These are phyloP conservation scores for Paraphoma chrysanthemicola DNA, from an alignment of 2,329 filamentous ascomycete species.

Conservation along the genomic window DNA sequence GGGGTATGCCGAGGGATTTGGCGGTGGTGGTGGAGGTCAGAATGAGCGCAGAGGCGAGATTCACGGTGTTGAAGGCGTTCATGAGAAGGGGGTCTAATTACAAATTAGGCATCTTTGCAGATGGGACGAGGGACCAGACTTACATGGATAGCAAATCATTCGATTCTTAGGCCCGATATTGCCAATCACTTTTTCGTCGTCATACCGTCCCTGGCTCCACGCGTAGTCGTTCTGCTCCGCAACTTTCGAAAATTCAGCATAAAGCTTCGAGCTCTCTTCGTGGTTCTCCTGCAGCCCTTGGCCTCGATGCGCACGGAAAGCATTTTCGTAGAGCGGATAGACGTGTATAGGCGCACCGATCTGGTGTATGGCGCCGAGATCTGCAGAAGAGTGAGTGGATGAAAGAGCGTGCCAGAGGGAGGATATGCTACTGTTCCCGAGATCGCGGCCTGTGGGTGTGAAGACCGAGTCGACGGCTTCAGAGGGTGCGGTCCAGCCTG, in stretches of 20 bases:
- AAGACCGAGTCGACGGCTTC: constrained; percentile 58
- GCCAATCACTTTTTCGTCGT: constrained; percentile 60
- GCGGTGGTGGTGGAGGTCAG: constrained; percentile 66
- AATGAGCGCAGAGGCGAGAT: constrained; percentile 67
- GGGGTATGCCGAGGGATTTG: constrained; percentile 59
- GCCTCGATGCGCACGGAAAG: constrained; percentile 62
- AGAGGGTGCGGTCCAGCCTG: constrained; percentile 63
- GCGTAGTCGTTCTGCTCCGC: constrained; percentile 61
- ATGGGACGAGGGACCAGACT: constrained; percentile 21
- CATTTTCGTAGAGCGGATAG: constrained; percentile 73
- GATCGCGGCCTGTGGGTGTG: constrained; percentile 57
- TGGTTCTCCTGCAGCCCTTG: constrained; percentile 65
- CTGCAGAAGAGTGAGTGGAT: constrained; percentile 45
- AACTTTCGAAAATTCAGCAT: constrained; percentile 66
- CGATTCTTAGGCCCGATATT: constrained; percentile 64
- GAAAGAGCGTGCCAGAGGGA: constrained; percentile 18
- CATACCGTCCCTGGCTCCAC: constrained; percentile 63
- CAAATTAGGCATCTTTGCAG: neutral
- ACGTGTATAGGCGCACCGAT: constrained; percentile 71
- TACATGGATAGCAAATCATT: constrained; percentile 74
- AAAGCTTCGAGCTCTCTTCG: constrained; percentile 65
- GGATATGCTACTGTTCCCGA: constrained; percentile 49
- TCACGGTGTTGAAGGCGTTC: constrained; percentile 76
- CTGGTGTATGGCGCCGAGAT: constrained; percentile 62
- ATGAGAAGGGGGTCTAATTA: constrained; percentile 68